These are phyloP conservation scores for Kodamaea restingae DNA, from an alignment of 805 yeast genomes.

Conservation along the genomic window DNA sequence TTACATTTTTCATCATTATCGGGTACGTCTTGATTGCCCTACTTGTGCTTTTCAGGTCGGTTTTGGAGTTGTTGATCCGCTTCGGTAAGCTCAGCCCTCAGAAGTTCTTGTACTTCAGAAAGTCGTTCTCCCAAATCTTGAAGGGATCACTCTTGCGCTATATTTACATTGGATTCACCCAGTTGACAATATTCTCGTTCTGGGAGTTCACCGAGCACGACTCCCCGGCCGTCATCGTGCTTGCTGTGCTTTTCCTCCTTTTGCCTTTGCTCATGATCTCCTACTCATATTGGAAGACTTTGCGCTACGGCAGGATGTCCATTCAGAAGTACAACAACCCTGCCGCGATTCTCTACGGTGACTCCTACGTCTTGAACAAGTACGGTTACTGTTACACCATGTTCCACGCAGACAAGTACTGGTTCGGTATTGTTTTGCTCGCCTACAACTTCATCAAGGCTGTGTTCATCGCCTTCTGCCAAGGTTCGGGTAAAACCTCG, in stretches of 20 bases:
- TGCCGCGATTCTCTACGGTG: conserved; percentile 83
- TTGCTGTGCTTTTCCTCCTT: conserved; percentile 69
- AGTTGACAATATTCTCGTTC: conserved; percentile 68
- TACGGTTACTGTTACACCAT: conserved; percentile 89
- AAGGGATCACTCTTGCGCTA: conserved; percentile 80
- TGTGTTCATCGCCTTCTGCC: conserved; percentile 73
- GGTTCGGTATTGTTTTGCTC: conserved; percentile 72
- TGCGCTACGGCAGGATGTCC: conserved; percentile 59
- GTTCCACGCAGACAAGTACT: conserved; percentile 76
- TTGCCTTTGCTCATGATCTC: conserved; percentile 56
- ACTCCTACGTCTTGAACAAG: conserved; percentile 63
- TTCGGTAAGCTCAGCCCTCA: conserved; percentile 48
- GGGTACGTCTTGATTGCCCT: conserved; percentile 67
- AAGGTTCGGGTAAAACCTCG: conserved; percentile 77
- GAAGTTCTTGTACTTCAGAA: conserved; percentile 47
- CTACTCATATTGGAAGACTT: conserved; percentile 65
- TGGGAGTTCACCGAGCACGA: conserved; percentile 85
- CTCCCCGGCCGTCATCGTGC: conserved; percentile 83
- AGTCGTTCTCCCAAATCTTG: conserved; percentile 54
- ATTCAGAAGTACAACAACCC: conserved; percentile 64
- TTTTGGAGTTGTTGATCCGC: conserved; percentile 45
- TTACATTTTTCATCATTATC: conserved; percentile 76
- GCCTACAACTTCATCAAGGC: conserved; percentile 62
- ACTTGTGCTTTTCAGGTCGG: conserved; percentile 51
- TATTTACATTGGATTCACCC: conserved; percentile 81